phyloP scores from a whole-genome alignment of 305 asterid genomes.

The Fraxinus angustifolia region DNA sequence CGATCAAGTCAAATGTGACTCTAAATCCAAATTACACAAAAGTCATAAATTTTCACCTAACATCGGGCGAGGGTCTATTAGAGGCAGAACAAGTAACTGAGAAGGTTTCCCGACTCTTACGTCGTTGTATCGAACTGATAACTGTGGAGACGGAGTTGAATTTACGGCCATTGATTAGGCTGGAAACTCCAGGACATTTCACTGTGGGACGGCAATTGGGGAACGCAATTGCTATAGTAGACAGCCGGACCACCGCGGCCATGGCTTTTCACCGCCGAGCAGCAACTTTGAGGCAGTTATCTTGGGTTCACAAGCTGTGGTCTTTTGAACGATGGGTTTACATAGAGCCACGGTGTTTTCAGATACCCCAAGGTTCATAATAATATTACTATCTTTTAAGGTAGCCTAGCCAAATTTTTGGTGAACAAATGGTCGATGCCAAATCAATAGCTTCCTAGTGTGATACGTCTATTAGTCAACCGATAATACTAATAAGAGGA shows the following conservation, averaged over 20 bases:
- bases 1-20: not conserved
- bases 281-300: not conserved
- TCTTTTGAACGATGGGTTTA: not conserved
- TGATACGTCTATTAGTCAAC: too few relatives aligned
- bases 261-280: conserved; percentile 27
- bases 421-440: not conserved
- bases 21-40: not conserved
- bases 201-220: conserved; percentile 28
- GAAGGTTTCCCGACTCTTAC: conserved; percentile 21
- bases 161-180: conserved; percentile 9
- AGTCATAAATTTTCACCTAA: not conserved
- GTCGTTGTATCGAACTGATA: conserved; percentile 23
- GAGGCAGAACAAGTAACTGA: conserved; percentile 47
- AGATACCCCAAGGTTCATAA: not conserved
- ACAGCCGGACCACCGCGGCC: conserved; percentile 45
- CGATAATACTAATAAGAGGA: too few relatives aligned
- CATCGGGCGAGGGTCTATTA: conserved; percentile 33
- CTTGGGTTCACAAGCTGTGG: not conserved
- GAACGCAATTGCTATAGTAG: conserved; percentile 16
- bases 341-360: not conserved
- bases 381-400: too few relatives aligned
- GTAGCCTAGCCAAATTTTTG: not conserved
- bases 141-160: conserved; percentile 18
- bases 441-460: too few relatives aligned
- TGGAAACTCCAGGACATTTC: conserved; percentile 17